Evolutionary conservation across 179 eudicot genomes (phyloP), one percentile per base, ranked within the genome.

Genomic region (Pouteria campechiana): DNA sequence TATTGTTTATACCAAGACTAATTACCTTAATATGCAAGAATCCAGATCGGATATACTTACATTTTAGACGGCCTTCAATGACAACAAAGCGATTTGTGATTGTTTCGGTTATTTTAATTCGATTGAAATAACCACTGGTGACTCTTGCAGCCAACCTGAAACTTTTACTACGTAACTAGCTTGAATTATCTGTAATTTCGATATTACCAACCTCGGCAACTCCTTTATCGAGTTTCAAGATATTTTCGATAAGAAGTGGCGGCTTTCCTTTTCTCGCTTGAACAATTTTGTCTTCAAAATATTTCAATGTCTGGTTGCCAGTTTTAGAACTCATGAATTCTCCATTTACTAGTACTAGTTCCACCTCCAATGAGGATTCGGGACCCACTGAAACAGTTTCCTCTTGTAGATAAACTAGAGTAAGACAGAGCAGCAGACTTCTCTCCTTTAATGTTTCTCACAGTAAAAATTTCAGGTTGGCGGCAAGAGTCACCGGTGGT

Each of bases 21-120:
- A 8, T 5, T 8, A 41, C n/a, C 19, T 4, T 37, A 0, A 17
- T 10, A 43, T 43, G 21, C 24, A 17, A 23, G 33, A 30, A 44
- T 7, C 11, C 17, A 7, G 9, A 3, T 7, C 8, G 39, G 46
- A 57, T 25, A 17, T 35, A 50, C 90, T 56, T 72, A 88, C 97
- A 64, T 59, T 80, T 92, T 23, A 94, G 94, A 21, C 94, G 97
- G 39, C 77, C 87, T 64, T 88, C 97, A 64, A 74, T 55, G 4
- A 88, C 97, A 32, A 60, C 63, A 55, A 83, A 88, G 10, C 87
- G 61, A 29, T 68, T 78, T 60, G 82, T 83, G 36, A 61, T 66
- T 31, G 84, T 94, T 60, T 83, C 94, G 55, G 69, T 77, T 17
- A 88, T 67, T 34, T 54, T 71, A 22, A 40, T 32, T 19, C 70